These are phyloP conservation scores for Scenedesmus sp. DNA, from an alignment of 163 green algal species.

Conservation along the genomic window DNA sequence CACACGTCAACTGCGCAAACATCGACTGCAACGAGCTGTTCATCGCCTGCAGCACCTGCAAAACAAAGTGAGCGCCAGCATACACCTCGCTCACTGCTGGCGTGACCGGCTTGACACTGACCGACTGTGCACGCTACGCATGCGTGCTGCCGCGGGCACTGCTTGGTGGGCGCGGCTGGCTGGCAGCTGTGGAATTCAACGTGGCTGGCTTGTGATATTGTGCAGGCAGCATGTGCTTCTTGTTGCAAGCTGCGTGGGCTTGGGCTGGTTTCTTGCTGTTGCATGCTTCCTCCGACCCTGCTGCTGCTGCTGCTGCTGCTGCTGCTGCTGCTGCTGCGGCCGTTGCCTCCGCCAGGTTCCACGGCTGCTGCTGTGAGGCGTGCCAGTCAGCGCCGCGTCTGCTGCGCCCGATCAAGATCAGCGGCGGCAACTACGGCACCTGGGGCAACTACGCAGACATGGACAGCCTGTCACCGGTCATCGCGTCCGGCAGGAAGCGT, in stretches of 20 bases:
- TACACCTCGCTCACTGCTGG: too few relatives aligned
- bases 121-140: too few relatives aligned
- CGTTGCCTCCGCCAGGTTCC: too few relatives aligned
- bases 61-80: constrained; percentile 18
- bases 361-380: constrained; percentile 88
- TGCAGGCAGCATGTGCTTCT: too few relatives aligned
- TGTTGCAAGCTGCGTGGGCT: too few relatives aligned
- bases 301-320: neutral
- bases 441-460: constrained; percentile 69
- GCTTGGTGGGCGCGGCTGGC: too few relatives aligned
- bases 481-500: constrained; percentile 48
- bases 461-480: constrained; percentile 46
- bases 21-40: constrained; percentile 96
- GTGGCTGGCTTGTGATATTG: too few relatives aligned
- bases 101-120: neutral
- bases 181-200: too few relatives aligned
- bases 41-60: constrained; percentile 79
- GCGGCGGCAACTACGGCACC: constrained; percentile 72
- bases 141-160: too few relatives aligned
- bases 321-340: neutral
- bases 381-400: constrained; percentile 86
- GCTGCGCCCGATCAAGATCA: constrained; percentile 81
- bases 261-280: neutral
- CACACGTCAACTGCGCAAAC: constrained; percentile 73
- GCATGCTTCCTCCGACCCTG: neutral